Percentiles rank a stretch among this genome's conserved stretches.
These are phyloP conservation scores for Crucibulum laeve DNA, from an alignment of 768 basidiomycete species.

Conservation along the genomic window DNA sequence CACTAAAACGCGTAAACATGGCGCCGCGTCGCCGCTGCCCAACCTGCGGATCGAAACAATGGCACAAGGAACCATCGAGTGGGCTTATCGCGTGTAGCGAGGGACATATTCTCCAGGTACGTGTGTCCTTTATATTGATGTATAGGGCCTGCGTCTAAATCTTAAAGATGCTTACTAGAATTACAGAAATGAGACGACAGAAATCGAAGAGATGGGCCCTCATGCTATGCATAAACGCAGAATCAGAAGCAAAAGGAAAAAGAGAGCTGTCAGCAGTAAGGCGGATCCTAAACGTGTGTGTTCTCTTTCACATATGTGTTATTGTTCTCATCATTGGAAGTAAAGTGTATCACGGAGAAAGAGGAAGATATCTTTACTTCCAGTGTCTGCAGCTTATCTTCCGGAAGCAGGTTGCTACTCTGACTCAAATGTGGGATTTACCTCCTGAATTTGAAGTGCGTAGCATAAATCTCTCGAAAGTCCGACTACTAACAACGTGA, in stretches of 20 bases:
- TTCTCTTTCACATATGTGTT: constrained; percentile 2
- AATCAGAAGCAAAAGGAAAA: constrained; percentile 53
- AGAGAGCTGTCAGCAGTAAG: constrained; percentile 42
- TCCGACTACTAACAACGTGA: constrained; percentile 1
- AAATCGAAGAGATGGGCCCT: constrained; percentile 58
- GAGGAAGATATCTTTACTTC: constrained; percentile 76
- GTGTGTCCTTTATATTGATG: constrained; percentile 4
- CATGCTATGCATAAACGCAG: constrained; percentile 64
- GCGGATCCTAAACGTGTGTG: constrained; percentile 56
- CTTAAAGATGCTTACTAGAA: constrained; percentile 40
- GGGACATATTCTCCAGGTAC: constrained; percentile 86
- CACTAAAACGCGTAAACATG: constrained; percentile 30
- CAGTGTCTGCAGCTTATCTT: constrained; percentile 82
- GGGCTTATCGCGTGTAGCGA: constrained; percentile 86
- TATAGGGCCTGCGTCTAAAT: constrained; percentile 2
- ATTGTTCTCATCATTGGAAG: constrained; percentile 1
- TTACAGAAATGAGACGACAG: constrained; percentile 76
- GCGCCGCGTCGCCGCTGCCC: constrained; percentile 63
- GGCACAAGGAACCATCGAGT: constrained; percentile 81
- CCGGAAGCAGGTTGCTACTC: constrained; percentile 66
- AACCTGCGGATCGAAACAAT: constrained; percentile 79
- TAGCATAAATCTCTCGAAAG: constrained; percentile 1
- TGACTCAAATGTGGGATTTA: constrained; percentile 62
- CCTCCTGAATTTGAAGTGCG: constrained; percentile 77
- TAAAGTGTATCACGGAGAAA: constrained; percentile 79